Conservation (phyloP, 2,329 filamentous ascomycete species). For the Claviceps arundinis region DNA sequence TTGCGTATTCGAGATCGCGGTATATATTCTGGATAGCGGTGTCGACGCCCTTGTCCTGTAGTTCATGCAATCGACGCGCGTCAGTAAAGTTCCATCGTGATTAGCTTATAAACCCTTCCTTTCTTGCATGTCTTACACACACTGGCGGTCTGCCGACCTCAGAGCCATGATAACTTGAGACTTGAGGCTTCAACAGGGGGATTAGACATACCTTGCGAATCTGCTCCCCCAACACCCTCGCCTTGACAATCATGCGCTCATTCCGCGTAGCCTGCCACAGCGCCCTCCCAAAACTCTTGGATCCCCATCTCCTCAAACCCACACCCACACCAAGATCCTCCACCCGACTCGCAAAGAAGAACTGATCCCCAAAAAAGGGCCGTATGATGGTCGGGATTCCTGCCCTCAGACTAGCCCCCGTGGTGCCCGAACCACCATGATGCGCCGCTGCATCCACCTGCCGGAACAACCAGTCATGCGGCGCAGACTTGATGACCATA, state of each 20-base stretch:
- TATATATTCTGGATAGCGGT: slow-evolving; percentile 87
- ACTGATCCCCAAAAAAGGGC: slow-evolving; percentile 96
- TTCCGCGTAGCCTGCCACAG: slow-evolving; percentile 87
- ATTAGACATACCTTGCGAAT: slow-evolving; percentile 60
- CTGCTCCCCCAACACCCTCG: slow-evolving; percentile 65
- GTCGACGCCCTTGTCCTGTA: slow-evolving; percentile 77
- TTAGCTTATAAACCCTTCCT: too few species aligned
- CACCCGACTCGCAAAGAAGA: slow-evolving; percentile 82
- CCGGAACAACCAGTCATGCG: slow-evolving; percentile 91
- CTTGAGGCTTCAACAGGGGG: too few species aligned
- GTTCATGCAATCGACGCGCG: background rate
- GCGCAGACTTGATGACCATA: slow-evolving; percentile 75
- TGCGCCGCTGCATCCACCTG: slow-evolving; percentile 92
- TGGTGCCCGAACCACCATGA: slow-evolving; percentile 90
- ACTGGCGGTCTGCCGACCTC: too few species aligned
- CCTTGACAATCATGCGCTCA: slow-evolving; percentile 83
- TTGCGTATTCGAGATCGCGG: slow-evolving; percentile 86
- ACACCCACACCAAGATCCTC: slow-evolving; percentile 91
- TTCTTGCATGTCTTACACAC: too few species aligned
- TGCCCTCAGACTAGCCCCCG: slow-evolving; percentile 79
- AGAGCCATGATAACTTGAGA: too few species aligned
- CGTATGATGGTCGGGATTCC: slow-evolving; percentile 90
- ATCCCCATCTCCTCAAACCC: slow-evolving; percentile 77
- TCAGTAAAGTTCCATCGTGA: too few species aligned
- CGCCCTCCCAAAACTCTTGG: slow-evolving; percentile 71